Evolutionary conservation across 768 basidiomycete genomes (phyloP), one percentile per base, ranked within the genome.

Genomic region (Lactarius quietus): DNA sequence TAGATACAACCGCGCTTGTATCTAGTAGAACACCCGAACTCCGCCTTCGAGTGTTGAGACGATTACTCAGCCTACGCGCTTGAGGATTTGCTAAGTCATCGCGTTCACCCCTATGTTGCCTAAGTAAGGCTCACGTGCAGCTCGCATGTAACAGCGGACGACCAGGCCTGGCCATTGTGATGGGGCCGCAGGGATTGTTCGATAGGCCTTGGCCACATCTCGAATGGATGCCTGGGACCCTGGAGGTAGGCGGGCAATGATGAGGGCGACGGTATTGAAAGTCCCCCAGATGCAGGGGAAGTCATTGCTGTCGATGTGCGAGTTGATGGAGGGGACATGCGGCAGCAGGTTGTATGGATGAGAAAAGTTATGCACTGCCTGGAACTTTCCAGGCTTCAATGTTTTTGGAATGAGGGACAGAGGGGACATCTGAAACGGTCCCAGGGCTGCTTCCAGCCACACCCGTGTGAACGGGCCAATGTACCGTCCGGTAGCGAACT

Each of bases 351-450:
- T 33, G 2, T 54, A 68, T 0, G 76, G 77, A 39, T 69, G 73
- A 0, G 78, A 80, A 23, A 79, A 71, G 56, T 82, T 78, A n/a
- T 81, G 79, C 3, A 82, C 70, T 7, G 74, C 63, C 0, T 74
- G 61, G 54, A 69, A 79, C 57, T 76, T 77, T 0, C 70, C 73
- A 0, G 73, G 73, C 35, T 75, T 76, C 0, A 74, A 72, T 0
- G 74, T 64, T 36, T 82, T 82, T 0, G 76, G 78, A 76, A 80
- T 0, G 74, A 65, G 59, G 20, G 41, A 43, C 20, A 43, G 7
- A 1, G 20, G 20, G 6, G 41, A 43, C 2, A 20, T 20, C 3
- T 81, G 79, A 62, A 81, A 80, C 0, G 74, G 77, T 0, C 80
- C 78, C 7, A 81, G 64, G 28, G 73, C 53, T 0, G 2, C 0